A percentile compares a stretch with the other conserved stretches of the same genome.
Conservation (phyloP, 176 grass and related monocot species). For the Musa troglodytarum region DNA sequence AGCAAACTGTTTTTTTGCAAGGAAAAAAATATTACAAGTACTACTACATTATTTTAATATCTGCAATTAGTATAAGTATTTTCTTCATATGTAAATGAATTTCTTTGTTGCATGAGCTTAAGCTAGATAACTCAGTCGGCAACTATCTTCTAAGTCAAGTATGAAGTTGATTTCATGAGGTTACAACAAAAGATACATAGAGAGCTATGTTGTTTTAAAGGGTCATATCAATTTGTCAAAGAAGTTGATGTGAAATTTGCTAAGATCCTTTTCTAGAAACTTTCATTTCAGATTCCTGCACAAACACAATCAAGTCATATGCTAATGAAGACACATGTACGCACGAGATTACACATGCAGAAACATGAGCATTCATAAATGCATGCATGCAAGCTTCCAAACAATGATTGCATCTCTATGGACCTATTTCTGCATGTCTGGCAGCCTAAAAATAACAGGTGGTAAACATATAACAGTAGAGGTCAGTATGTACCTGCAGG, state of each 20-base stretch:
- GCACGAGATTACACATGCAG: neutral
- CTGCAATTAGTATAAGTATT: neutral
- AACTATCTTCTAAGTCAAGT: neutral
- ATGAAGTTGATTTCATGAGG: neutral
- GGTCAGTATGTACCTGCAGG: conserved; percentile 58
- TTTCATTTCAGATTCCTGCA: neutral
- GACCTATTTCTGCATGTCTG: neutral
- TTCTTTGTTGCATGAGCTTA: neutral
- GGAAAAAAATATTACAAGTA: too few relatives aligned
- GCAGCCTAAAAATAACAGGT: neutral
- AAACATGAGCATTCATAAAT: neutral
- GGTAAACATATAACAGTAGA: neutral
- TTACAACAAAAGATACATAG: neutral
- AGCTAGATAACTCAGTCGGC: neutral
- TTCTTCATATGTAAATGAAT: too few relatives aligned
- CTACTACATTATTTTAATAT: neutral
- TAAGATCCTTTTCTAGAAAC: neutral
- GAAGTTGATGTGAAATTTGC: neutral
- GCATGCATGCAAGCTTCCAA: neutral
- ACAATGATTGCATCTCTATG: neutral
- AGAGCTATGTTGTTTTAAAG: neutral
- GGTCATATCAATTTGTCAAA: neutral
- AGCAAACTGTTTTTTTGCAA: too few relatives aligned
- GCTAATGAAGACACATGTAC: neutral
- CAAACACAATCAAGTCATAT: neutral